Evolutionary conservation across 805 yeast genomes (phyloP).

Genomic region (Ogataea naganishii): DNA sequence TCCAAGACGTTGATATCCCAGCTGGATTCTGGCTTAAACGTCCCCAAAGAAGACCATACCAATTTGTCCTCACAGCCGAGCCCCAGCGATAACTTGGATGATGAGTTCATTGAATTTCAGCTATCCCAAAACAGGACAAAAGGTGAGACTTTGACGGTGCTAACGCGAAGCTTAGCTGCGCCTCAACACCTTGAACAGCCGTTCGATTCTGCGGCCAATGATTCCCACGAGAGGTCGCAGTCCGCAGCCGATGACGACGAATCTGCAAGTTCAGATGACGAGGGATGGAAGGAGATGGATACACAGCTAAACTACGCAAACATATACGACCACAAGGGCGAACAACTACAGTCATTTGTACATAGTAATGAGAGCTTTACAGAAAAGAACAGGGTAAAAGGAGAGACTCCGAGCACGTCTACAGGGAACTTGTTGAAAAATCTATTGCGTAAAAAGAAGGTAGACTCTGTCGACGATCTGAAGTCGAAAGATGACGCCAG

Average conservation of each 20-base stretch:
- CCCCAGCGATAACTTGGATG: too few species aligned
- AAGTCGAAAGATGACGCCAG: slow-evolving; percentile 34
- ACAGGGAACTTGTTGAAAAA: too few species aligned
- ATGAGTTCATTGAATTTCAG: too few species aligned
- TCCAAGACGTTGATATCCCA: too few species aligned
- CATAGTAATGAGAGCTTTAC: slow-evolving; percentile 17
- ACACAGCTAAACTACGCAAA: slow-evolving; percentile 63
- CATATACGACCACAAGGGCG: slow-evolving; percentile 75
- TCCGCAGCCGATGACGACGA: slow-evolving; percentile 21
- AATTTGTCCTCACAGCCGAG: too few species aligned
- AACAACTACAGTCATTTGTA: slow-evolving; percentile 35
- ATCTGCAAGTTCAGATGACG: slow-evolving; percentile 31
- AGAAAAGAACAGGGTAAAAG: slow-evolving; percentile 3
- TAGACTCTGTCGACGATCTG: slow-evolving; percentile 10
- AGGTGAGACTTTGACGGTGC: too few species aligned
- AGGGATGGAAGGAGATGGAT: slow-evolving; percentile 82
- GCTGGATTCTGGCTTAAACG: too few species aligned
- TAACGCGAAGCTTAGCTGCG: too few species aligned
- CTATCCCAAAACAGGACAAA: too few species aligned
- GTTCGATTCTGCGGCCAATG: too few species aligned
- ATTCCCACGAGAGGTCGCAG: neutral
- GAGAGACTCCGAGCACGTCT: neutral
- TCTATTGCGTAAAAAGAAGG: slow-evolving; percentile 12
- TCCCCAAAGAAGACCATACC: too few species aligned
- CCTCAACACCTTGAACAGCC: too few species aligned